Evolutionary conservation across 83 land plant species (phyloP).

Genomic region (Thuja plicata): DNA sequence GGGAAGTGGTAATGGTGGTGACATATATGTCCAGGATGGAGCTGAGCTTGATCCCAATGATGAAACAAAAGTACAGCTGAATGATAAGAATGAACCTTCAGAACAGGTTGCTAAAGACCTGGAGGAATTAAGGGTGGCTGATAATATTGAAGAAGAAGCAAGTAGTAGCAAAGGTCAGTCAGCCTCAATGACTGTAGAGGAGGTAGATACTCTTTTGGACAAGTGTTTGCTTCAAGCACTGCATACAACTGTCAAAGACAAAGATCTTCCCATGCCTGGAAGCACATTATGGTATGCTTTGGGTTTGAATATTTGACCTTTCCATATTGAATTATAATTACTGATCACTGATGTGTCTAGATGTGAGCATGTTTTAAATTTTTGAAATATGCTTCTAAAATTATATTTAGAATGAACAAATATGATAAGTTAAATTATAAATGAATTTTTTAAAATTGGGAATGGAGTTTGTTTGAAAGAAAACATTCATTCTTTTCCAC

Average conservation of each 20-base stretch:
- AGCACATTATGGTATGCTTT: slow-evolving; percentile 78
- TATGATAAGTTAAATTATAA: not conserved
- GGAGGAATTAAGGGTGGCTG: slow-evolving; percentile 30
- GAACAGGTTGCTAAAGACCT: slow-evolving; percentile 25
- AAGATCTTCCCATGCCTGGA: slow-evolving; percentile 89
- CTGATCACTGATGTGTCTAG: not conserved
- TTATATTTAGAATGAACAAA: not conserved
- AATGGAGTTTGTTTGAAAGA: not conserved
- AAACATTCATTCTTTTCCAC: not conserved
- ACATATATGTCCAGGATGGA: slow-evolving; percentile 14
- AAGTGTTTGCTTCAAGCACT: slow-evolving; percentile 86
- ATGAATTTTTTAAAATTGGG: too few species aligned
- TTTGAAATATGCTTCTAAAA: not conserved
- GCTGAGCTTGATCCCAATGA: slow-evolving; percentile 13
- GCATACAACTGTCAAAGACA: slow-evolving; percentile 80
- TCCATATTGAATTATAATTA: not conserved
- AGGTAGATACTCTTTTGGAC: slow-evolving; percentile 72
- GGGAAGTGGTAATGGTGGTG: not conserved
- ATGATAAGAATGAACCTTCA: not conserved
- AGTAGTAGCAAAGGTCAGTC: slow-evolving; percentile 29
- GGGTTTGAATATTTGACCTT: not conserved
- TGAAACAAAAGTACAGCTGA: slow-evolving; percentile 3
- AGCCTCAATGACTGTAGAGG: slow-evolving; percentile 41
- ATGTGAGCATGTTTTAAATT: not conserved
- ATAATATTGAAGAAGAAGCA: slow-evolving; percentile 23